phyloP scores from a whole-genome alignment of 768 basidiomycete species.

The Macrolepiota albuminosa region DNA sequence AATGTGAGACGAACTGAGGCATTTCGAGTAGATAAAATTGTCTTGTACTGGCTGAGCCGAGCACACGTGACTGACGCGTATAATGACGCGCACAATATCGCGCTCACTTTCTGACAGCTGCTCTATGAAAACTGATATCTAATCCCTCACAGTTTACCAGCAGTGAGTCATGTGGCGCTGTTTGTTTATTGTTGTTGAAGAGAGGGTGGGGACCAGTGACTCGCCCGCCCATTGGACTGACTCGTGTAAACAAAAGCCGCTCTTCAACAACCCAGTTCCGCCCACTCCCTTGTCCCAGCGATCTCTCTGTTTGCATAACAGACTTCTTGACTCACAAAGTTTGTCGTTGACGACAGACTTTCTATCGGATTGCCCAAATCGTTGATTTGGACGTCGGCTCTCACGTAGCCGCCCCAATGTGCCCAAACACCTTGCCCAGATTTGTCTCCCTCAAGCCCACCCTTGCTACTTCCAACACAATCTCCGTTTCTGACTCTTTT shows the following conservation, averaged over 20 bases:
- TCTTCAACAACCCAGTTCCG: background rate
- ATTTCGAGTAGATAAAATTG: too few species aligned
- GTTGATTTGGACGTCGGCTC: conserved; percentile 32
- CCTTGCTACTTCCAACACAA: conserved; percentile 14
- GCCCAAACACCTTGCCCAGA: conserved; percentile 15
- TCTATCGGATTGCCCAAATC: conserved; percentile 42
- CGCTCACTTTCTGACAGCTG: too few species aligned
- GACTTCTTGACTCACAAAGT: conserved; percentile 11
- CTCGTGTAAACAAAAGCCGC: conserved; percentile 10
- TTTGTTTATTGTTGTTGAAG: conserved; percentile 17
- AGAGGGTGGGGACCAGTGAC: conserved; percentile 14
- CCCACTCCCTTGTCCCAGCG: background rate
- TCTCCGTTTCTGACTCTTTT: conserved; percentile 13
- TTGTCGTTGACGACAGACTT: conserved; percentile 31
- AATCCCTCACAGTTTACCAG: too few species aligned
- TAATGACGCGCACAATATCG: too few species aligned
- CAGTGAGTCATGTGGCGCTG: conserved; percentile 22
- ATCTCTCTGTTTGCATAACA: conserved; percentile 3
- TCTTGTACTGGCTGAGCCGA: too few species aligned
- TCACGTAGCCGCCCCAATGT: conserved; percentile 37
- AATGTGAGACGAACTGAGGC: too few species aligned
- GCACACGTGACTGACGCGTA: too few species aligned
- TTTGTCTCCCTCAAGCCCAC: conserved; percentile 20
- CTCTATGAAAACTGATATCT: too few species aligned
- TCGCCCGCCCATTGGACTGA: conserved; percentile 17